These are phyloP conservation scores for Kodamaea arcana DNA, from an alignment of 1,139 yeast genomes.

Conservation along the genomic window DNA sequence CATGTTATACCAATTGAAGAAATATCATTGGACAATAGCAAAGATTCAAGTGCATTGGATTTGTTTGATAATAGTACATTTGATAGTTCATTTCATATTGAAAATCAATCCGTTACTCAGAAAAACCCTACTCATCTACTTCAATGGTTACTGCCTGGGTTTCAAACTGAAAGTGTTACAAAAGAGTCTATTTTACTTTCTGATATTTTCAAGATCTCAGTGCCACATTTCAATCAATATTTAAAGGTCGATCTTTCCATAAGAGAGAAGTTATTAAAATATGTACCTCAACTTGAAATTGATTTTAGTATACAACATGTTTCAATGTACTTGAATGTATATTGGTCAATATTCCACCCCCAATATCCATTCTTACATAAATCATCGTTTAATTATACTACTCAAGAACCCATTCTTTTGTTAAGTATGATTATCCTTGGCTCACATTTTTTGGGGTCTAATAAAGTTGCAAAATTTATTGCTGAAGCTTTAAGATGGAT, in stretches of 20 bases:
- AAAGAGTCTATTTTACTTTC: no score
- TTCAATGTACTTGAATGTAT: slow-evolving; percentile 14
- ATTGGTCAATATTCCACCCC: slow-evolving; percentile 57
- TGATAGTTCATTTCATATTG: no score
- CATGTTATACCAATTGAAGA: no score
- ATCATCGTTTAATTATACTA: slow-evolving; percentile 56
- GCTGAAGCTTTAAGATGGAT: background rate
- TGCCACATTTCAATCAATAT: background rate
- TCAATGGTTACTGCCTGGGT: no score
- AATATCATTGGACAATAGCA: no score
- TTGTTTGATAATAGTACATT: no score
- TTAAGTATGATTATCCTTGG: background rate
- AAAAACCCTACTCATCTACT: no score
- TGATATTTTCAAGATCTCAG: no score
- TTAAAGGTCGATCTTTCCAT: background rate
- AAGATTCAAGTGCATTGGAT: no score
- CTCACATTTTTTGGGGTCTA: background rate
- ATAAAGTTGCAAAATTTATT: background rate
- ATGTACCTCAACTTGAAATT: background rate
- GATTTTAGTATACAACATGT: background rate
- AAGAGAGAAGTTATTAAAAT: background rate
- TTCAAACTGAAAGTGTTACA: no score
- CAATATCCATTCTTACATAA: slow-evolving; percentile 58
- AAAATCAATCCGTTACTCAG: no score
- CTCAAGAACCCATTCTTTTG: slow-evolving; percentile 4